These are phyloP conservation scores for Verbascum thapsus DNA, from an alignment of 257 asterid species.

Conservation along the genomic window DNA sequence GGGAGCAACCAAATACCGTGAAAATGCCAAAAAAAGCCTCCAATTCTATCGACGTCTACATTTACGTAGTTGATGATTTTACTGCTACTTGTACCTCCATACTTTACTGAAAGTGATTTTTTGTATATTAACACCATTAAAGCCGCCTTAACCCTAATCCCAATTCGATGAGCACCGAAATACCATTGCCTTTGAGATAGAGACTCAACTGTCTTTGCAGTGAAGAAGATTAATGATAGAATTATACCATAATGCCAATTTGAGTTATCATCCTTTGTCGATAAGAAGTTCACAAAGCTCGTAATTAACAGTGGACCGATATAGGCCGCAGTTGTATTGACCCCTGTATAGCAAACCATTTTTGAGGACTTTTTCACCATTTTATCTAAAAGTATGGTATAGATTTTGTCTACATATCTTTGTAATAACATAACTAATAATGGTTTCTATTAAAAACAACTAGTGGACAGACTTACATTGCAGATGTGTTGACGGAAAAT, in stretches of 20 bases:
- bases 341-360: slow-evolving; percentile 60
- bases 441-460: too few relatives aligned
- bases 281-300: slow-evolving; percentile 72
- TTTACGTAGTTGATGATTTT: slow-evolving; percentile 62
- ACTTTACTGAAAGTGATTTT: slow-evolving; percentile 52
- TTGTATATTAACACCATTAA: slow-evolving; percentile 71
- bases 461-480: too few relatives aligned
- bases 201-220: slow-evolving; percentile 80
- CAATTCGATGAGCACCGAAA: slow-evolving; percentile 80
- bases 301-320: slow-evolving; percentile 77
- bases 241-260: slow-evolving; percentile 59
- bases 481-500: too few relatives aligned
- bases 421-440: too few relatives aligned
- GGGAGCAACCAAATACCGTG: slow-evolving; percentile 90
- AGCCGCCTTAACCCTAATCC: slow-evolving; percentile 68
- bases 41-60: slow-evolving; percentile 84
- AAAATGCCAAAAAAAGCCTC: slow-evolving; percentile 74
- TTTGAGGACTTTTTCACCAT: too few relatives aligned
- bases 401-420: too few relatives aligned
- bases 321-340: slow-evolving; percentile 73
- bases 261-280: slow-evolving; percentile 47
- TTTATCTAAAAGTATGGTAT: too few relatives aligned
- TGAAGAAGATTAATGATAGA: slow-evolving; percentile 64
- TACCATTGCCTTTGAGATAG: slow-evolving; percentile 90
- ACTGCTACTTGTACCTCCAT: slow-evolving; percentile 62